Conservation (phyloP, 257 asterid genomes). For the Rauvolfia tetraphylla region DNA sequence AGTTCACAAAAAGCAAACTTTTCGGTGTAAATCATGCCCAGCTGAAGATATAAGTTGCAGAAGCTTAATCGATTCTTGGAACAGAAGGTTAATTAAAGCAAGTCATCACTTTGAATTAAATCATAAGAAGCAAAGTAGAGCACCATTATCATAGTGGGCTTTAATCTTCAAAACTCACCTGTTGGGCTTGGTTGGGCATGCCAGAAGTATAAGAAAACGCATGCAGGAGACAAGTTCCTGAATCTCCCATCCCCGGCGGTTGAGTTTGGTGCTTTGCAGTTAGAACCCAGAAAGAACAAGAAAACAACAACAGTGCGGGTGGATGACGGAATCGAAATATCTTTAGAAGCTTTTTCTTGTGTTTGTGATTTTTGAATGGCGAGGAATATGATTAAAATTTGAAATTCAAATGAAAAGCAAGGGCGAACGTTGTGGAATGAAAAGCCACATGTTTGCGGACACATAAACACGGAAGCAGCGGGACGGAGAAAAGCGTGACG, state of each 20-base stretch:
- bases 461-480: constrained; percentile 1
- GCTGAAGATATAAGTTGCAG: too few species aligned
- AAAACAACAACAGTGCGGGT: not conserved
- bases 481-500: constrained; percentile 8
- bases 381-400: constrained; percentile 29
- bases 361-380: not conserved
- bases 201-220: constrained; percentile 74
- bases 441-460: constrained; percentile 16
- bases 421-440: constrained; percentile 35
- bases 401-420: constrained; percentile 70
- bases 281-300: constrained; percentile 6
- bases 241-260: constrained; percentile 59
- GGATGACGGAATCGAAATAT: constrained; percentile 21
- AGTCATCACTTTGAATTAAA: not conserved
- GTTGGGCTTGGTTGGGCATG: constrained; percentile 56
- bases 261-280: constrained; percentile 6
- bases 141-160: not conserved
- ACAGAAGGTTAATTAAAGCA: too few species aligned
- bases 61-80: not conserved
- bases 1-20: not conserved
- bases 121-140: not conserved
- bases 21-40: not conserved
- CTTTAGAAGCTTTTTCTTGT: constrained; percentile 4
- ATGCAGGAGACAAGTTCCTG: constrained; percentile 65
- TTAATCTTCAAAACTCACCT: constrained; percentile 31